These are phyloP conservation scores for Mortierella claussenii DNA, from an alignment of 192 early-diverging fungal species.

Conservation along the genomic window DNA sequence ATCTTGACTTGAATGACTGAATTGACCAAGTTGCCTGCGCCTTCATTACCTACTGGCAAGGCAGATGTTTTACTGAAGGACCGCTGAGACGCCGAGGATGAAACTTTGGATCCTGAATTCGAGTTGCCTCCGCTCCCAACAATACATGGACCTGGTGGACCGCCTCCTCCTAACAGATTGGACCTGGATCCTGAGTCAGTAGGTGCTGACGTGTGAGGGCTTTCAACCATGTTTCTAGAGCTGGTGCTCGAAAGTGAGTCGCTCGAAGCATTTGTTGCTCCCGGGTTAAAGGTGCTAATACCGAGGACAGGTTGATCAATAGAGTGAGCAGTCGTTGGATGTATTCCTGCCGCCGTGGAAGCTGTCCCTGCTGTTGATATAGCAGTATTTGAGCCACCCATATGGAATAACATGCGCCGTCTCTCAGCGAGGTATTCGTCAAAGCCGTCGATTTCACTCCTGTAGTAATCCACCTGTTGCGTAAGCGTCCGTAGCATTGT, in stretches of 20 bases:
- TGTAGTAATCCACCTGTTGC: constrained; percentile 73
- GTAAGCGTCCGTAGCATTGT: constrained; percentile 71
- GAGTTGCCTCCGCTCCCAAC: background rate
- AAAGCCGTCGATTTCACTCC: constrained; percentile 68
- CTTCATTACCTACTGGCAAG: background rate
- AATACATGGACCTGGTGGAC: constrained; percentile 53
- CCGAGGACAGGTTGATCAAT: background rate
- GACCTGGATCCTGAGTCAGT: constrained; percentile 52
- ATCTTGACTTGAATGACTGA: constrained; percentile 18
- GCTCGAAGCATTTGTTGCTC: constrained; percentile 47
- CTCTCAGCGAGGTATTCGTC: constrained; percentile 64
- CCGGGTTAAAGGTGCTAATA: background rate
- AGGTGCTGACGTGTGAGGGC: constrained; percentile 53
- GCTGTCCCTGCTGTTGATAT: background rate
- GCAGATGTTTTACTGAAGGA: constrained; percentile 8
- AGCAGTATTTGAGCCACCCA: too few relatives aligned
- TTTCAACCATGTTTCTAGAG: constrained; percentile 6
- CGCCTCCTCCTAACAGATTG: constrained; percentile 35
- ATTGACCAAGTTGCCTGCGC: constrained; percentile 10
- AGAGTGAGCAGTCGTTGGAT: background rate
- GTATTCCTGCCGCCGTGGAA: background rate
- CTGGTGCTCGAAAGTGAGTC: constrained; percentile 46
- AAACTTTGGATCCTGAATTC: constrained; percentile 6
- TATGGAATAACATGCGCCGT: constrained; percentile 65
- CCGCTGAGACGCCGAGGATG: constrained; percentile 20